These are phyloP conservation scores for Macroventuria anomochaeta DNA, from an alignment of 2,329 filamentous ascomycete genomes.

Conservation along the genomic window DNA sequence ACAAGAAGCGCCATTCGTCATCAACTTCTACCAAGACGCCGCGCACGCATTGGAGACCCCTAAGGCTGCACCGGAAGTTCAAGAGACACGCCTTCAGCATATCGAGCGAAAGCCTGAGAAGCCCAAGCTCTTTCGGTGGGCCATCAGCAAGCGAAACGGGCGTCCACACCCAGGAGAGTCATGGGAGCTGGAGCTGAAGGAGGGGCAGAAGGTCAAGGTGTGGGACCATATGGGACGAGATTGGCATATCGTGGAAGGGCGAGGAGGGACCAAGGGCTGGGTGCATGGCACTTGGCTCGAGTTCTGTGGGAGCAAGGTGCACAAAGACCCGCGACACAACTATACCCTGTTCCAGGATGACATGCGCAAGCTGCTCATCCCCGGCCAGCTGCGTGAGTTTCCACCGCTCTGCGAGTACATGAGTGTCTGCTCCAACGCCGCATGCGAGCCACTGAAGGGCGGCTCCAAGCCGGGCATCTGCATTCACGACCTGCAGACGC, in stretches of 20 bases:
- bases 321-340: constrained; percentile 21
- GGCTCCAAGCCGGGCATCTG: constrained; percentile 33
- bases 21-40: constrained; percentile 26
- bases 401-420: constrained; percentile 28
- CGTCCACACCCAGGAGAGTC: constrained; percentile 31
- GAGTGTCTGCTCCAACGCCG: constrained; percentile 24
- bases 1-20: constrained; percentile 23
- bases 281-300: constrained; percentile 36
- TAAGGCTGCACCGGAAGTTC: not conserved
- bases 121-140: constrained; percentile 22
- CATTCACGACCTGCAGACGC: constrained; percentile 33
- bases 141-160: constrained; percentile 28
- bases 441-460: constrained; percentile 31
- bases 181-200: constrained; percentile 34
- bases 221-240: constrained; percentile 29
- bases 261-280: constrained; percentile 26
- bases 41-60: constrained; percentile 18
- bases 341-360: constrained; percentile 29
- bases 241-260: constrained; percentile 32
- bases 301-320: constrained; percentile 22
- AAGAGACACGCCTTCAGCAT: constrained; percentile 6
- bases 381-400: constrained; percentile 29
- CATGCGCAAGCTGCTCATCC: constrained; percentile 21
- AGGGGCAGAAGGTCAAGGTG: constrained; percentile 34
- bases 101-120: constrained; percentile 1